A percentile compares a stretch with the other conserved stretches of the same genome.
Evolutionary conservation across 2,329 filamentous ascomycete genomes (phyloP).

Genomic region (Claviceps sp.): DNA sequence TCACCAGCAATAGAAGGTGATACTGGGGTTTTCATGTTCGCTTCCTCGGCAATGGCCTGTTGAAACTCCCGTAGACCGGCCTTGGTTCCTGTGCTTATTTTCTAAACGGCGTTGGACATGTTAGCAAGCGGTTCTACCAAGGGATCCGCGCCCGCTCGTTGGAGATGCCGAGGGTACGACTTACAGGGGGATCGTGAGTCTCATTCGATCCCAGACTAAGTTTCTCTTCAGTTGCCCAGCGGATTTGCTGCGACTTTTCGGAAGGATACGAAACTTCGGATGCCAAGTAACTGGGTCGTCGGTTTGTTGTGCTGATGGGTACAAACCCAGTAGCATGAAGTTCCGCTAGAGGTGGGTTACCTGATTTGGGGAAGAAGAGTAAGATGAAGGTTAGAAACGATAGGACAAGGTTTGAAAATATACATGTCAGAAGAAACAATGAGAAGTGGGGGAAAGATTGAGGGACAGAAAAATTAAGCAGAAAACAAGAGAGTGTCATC

Average conservation of each 20-base stretch:
- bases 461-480: neutral
- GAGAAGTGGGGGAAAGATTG: neutral
- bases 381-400: neutral
- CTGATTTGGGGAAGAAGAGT: constrained; percentile 12
- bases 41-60: constrained; percentile 2
- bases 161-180: neutral
- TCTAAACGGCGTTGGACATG: neutral
- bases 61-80: neutral
- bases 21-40: constrained; percentile 2
- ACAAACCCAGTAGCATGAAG: constrained; percentile 25
- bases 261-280: neutral
- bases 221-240: neutral
- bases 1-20: neutral
- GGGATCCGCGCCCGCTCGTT: neutral
- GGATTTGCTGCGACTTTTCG: neutral
- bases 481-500: neutral
- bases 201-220: neutral
- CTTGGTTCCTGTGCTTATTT: neutral
- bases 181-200: neutral
- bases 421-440: neutral
- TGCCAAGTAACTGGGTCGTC: neutral
- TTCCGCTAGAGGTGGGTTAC: constrained; percentile 31
- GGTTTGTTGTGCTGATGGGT: neutral
- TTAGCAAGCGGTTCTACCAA: neutral
- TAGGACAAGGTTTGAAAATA: neutral